A percentile compares a stretch with the other conserved stretches of the same genome.
phyloP scores from a whole-genome alignment of 2,329 filamentous ascomycete species.

The Akanthomyces dipterigenus region DNA sequence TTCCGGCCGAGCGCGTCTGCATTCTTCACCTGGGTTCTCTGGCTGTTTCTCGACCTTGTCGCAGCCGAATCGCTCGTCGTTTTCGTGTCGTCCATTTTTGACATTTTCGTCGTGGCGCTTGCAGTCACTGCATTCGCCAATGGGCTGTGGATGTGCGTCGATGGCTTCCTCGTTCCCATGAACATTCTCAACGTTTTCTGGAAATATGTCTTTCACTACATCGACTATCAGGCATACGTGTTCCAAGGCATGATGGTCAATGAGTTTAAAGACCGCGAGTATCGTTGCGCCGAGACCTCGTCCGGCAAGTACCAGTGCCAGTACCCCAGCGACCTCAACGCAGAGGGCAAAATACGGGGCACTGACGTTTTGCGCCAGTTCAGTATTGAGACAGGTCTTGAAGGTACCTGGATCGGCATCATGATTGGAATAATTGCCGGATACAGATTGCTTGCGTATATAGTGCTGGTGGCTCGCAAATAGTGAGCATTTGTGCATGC shows the following conservation, averaged over 20 bases:
- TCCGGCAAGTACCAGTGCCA: slow-evolving; percentile 56
- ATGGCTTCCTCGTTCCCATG: slow-evolving; percentile 72
- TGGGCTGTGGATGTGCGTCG: slow-evolving; percentile 82
- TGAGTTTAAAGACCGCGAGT: slow-evolving; percentile 63
- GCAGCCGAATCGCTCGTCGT: slow-evolving; percentile 80
- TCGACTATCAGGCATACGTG: slow-evolving; percentile 80
- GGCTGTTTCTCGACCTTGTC: slow-evolving; percentile 77
- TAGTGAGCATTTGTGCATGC: too few species aligned
- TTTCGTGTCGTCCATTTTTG: slow-evolving; percentile 63
- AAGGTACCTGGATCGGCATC: slow-evolving; percentile 73
- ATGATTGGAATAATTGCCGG: slow-evolving; percentile 66
- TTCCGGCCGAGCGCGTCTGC: slow-evolving; percentile 58
- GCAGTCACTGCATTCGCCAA: slow-evolving; percentile 80
- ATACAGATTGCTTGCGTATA: slow-evolving; percentile 47
- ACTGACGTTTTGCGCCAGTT: slow-evolving; percentile 63
- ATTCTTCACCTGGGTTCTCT: slow-evolving; percentile 75
- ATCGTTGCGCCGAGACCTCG: slow-evolving; percentile 43
- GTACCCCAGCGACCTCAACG: slow-evolving; percentile 56
- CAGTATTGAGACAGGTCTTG: slow-evolving; percentile 60
- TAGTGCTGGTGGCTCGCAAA: slow-evolving; percentile 11
- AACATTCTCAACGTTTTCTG: slow-evolving; percentile 73
- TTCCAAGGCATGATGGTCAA: slow-evolving; percentile 94
- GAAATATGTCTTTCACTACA: slow-evolving; percentile 82
- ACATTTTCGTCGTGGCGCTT: slow-evolving; percentile 72
- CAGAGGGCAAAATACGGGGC: slow-evolving; percentile 64